Conservation (phyloP, 2,329 filamentous ascomycete species). For the Ophiosphaerella korrae region DNA sequence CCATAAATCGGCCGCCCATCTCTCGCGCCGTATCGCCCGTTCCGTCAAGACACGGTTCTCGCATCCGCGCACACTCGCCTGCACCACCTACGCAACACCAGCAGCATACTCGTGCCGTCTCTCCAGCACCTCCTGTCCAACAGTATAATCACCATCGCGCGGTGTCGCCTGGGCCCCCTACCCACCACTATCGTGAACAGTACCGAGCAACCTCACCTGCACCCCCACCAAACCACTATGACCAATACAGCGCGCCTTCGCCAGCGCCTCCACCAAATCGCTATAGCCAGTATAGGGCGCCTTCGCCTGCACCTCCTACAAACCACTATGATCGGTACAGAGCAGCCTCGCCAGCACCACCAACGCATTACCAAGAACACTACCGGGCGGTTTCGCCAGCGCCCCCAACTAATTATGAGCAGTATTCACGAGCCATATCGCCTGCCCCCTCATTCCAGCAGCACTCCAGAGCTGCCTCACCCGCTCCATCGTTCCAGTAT, state of each 20-base stretch:
- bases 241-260: slow-evolving; percentile 27
- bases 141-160: slow-evolving; percentile 29
- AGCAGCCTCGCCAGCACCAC: slow-evolving; percentile 37
- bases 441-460: slow-evolving; percentile 38
- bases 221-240: slow-evolving; percentile 15
- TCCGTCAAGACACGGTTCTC: slow-evolving; percentile 22
- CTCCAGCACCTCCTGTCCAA: slow-evolving; percentile 33
- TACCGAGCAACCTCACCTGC: slow-evolving; percentile 34
- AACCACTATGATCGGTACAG: slow-evolving; percentile 18
- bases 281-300: slow-evolving; percentile 28
- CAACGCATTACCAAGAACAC: slow-evolving; percentile 19
- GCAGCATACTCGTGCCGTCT: slow-evolving; percentile 22
- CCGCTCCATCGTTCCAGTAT: slow-evolving; percentile 44
- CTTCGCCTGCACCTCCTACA: slow-evolving; percentile 35
- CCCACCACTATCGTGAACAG: slow-evolving; percentile 30
- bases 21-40: slow-evolving; percentile 49
- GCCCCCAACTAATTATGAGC: slow-evolving; percentile 30
- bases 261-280: slow-evolving; percentile 32
- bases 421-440: slow-evolving; percentile 33
- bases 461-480: slow-evolving; percentile 35
- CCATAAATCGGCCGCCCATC: slow-evolving; percentile 34
- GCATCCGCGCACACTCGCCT: slow-evolving; percentile 28
- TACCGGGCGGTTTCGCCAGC: slow-evolving; percentile 28
- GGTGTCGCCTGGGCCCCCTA: slow-evolving; percentile 39
- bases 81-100: slow-evolving; percentile 30